Conservation (phyloP, 345 rosid species). For the Populus tremula region DNA sequence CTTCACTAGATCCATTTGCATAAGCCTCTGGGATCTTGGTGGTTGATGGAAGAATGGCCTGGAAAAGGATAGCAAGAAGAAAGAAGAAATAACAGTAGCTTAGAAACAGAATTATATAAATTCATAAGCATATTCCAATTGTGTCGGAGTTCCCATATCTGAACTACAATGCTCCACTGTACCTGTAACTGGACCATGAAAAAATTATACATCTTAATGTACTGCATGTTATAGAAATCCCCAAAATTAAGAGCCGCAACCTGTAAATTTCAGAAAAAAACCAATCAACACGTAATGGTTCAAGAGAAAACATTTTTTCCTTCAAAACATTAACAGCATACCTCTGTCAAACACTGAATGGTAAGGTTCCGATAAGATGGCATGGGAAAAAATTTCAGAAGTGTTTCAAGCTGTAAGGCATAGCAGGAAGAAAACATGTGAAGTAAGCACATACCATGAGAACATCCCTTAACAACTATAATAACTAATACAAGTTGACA, state of each 20-base stretch:
- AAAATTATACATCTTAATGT: slow-evolving; percentile 70
- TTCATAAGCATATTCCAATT: background rate
- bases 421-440: slow-evolving; percentile 1
- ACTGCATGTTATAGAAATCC: slow-evolving; percentile 75
- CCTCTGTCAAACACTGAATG: slow-evolving; percentile 96
- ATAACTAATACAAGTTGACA: slow-evolving; percentile 17
- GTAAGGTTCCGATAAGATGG: slow-evolving; percentile 89
- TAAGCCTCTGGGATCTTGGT: slow-evolving; percentile 94
- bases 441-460: slow-evolving; percentile 15
- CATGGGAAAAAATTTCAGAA: slow-evolving; percentile 74
- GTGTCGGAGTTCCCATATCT: background rate
- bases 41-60: slow-evolving; percentile 73
- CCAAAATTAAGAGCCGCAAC: slow-evolving; percentile 91
- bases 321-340: slow-evolving; percentile 17
- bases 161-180: slow-evolving; percentile 2
- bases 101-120: background rate
- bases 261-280: slow-evolving; percentile 38
- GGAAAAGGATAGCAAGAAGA: slow-evolving; percentile 13
- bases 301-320: slow-evolving; percentile 1
- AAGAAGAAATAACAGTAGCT: background rate
- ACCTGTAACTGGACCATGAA: slow-evolving; percentile 93
- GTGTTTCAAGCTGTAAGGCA: slow-evolving; percentile 81
- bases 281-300: background rate
- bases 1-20: slow-evolving; percentile 79
- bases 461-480: slow-evolving; percentile 7